A percentile compares a stretch with the other conserved stretches of the same genome.
phyloP scores from a whole-genome alignment of 306 rosid species.

The Prunus padus region DNA sequence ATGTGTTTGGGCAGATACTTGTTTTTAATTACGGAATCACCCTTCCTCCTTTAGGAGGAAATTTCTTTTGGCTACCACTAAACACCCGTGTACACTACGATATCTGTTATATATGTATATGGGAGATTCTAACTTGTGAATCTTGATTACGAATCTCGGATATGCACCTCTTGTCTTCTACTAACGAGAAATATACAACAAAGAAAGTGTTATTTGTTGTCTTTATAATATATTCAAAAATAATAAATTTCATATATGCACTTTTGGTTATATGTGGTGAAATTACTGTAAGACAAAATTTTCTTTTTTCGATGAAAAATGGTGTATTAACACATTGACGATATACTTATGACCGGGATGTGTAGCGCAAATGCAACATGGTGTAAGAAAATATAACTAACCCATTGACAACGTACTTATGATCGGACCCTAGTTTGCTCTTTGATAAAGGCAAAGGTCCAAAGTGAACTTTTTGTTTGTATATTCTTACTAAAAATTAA shows the following conservation, averaged over 20 bases:
- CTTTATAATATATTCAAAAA: too few species aligned
- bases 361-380: rapidly evolving
- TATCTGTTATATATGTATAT: too few species aligned
- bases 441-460: background rate
- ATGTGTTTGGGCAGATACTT: slow-evolving; percentile 23
- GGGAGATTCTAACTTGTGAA: background rate
- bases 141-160: rapidly evolving
- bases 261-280: too few species aligned
- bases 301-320: too few species aligned
- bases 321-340: too few species aligned
- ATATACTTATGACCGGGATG: background rate
- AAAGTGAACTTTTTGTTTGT: too few species aligned
- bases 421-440: rapidly evolving
- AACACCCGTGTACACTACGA: background rate
- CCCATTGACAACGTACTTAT: rapidly evolving
- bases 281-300: rapidly evolving
- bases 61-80: background rate
- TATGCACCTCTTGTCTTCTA: background rate
- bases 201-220: too few species aligned
- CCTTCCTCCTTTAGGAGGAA: slow-evolving; percentile 1
- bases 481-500: background rate
- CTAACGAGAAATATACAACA: too few species aligned
- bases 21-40: slow-evolving; percentile 32
- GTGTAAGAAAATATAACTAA: background rate
- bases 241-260: too few species aligned